Conservation (phyloP, 345 rosid genomes). For the Populus ilicifolia region DNA sequence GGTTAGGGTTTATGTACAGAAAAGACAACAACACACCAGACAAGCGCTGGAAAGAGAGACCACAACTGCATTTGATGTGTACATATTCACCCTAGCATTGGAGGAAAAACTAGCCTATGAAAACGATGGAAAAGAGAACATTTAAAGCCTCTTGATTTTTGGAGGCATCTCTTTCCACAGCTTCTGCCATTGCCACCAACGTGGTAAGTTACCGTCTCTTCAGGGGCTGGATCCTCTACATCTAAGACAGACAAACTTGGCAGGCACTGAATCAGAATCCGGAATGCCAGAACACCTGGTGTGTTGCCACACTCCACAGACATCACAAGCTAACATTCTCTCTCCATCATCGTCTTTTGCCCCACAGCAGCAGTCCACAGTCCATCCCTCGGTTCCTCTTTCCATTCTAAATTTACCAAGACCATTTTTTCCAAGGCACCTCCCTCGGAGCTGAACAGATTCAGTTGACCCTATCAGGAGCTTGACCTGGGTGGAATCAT, state of each 20-base stretch:
- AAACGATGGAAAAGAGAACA: background rate
- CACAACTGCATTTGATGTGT: conserved; percentile 17
- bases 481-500: conserved; percentile 57
- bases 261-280: conserved; percentile 48
- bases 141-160: conserved; percentile 15
- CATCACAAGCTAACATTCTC: conserved; percentile 69
- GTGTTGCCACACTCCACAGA: conserved; percentile 69
- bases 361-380: conserved; percentile 60
- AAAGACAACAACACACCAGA: too few relatives aligned
- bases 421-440: conserved; percentile 40
- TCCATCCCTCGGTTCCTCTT: conserved; percentile 67
- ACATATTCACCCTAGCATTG: conserved; percentile 6
- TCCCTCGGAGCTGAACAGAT: conserved; percentile 39
- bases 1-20: too few relatives aligned
- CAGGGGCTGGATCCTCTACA: conserved; percentile 27
- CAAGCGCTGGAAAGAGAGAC: background rate
- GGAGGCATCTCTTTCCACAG: conserved; percentile 10
- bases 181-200: background rate
- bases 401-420: conserved; percentile 48
- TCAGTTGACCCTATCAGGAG: conserved; percentile 35
- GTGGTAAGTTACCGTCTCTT: conserved; percentile 1
- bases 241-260: conserved; percentile 45
- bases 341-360: conserved; percentile 77
- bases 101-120: background rate
- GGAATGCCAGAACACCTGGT: conserved; percentile 61